Conservation (phyloP, 2,329 filamentous ascomycete genomes). For the Dothiorella sarmentorum region DNA sequence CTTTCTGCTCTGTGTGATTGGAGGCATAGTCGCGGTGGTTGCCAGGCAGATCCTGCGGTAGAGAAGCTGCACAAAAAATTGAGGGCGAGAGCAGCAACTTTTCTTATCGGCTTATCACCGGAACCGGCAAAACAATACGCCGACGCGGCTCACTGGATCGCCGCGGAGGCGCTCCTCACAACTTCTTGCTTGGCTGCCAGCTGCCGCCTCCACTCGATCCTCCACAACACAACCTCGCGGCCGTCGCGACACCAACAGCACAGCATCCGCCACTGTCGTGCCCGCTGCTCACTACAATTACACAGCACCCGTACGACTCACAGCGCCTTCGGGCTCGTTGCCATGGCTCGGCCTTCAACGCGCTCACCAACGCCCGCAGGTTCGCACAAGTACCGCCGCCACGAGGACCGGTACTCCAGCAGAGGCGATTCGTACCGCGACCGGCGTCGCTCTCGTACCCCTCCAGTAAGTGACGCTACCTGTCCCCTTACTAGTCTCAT, state of each 20-base stretch:
- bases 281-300: constrained; percentile 9
- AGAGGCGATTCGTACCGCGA: constrained; percentile 34
- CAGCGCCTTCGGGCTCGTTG: constrained; percentile 22
- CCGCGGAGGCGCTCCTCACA: constrained; percentile 5
- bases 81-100: constrained; percentile 2
- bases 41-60: background rate
- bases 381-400: constrained; percentile 61
- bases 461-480: constrained; percentile 47
- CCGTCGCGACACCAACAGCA: background rate
- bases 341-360: constrained; percentile 18
- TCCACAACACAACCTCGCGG: background rate
- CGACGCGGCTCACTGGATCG: background rate
- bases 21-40: constrained; percentile 3
- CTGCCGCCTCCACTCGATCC: background rate
- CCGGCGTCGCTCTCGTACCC: constrained; percentile 60
- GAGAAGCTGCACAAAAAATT: background rate
- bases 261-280: background rate
- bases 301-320: constrained; percentile 15
- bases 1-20: constrained; percentile 35
- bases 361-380: constrained; percentile 93
- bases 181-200: constrained; percentile 12
- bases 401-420: constrained; percentile 32
- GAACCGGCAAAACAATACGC: background rate
- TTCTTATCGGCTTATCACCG: constrained; percentile 15
- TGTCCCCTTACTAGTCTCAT: background rate